A percentile compares a stretch with the other conserved stretches of the same genome.
Evolutionary conservation across 1,284 basidiomycete species (phyloP).

Genomic region (Ceratobasidium sp.): DNA sequence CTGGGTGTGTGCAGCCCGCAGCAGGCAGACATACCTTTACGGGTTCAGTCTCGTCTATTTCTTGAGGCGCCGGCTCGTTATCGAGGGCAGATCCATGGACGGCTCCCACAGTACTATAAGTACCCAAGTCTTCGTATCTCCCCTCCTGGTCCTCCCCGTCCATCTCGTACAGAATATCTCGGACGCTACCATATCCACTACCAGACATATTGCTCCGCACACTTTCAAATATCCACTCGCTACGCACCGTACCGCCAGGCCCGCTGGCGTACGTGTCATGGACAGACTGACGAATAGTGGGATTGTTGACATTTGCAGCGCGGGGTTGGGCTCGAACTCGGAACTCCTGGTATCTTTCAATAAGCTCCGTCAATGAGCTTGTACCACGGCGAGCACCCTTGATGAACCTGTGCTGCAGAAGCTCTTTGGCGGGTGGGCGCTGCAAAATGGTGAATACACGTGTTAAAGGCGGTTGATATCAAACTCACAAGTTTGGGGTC

Average conservation of each 20-base stretch:
- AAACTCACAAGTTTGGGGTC: conserved; percentile 75
- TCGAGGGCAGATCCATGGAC: conserved; percentile 29
- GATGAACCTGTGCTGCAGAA: conserved; percentile 93
- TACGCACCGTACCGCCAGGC: conserved; percentile 66
- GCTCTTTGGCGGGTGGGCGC: conserved; percentile 89
- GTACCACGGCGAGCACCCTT: conserved; percentile 76
- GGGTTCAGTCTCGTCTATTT: conserved; percentile 21
- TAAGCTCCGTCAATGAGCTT: conserved; percentile 81
- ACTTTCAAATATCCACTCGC: conserved; percentile 97
- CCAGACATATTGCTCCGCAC: conserved; percentile 62
- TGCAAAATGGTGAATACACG: conserved; percentile 52
- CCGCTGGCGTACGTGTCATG: conserved; percentile 33
- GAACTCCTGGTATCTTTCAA: conserved; percentile 79
- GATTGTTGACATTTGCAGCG: conserved; percentile 16
- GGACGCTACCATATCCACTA: conserved; percentile 67
- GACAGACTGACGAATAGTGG: conserved; percentile 37
- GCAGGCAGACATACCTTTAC: conserved; percentile 38
- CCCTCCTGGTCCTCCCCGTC: conserved; percentile 52
- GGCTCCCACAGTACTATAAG: conserved; percentile 27
- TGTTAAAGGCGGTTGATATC: conserved; percentile 28
- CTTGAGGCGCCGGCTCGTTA: conserved; percentile 22
- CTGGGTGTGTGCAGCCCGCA: conserved; percentile 47
- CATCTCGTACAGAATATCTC: conserved; percentile 48
- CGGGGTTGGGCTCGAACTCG: conserved; percentile 55
- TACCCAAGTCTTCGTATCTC: conserved; percentile 34